A percentile compares a stretch with the other conserved stretches of the same genome.
Conservation (phyloP, 2,329 filamentous ascomycete genomes). For the Purpureocillium lavendulum region DNA sequence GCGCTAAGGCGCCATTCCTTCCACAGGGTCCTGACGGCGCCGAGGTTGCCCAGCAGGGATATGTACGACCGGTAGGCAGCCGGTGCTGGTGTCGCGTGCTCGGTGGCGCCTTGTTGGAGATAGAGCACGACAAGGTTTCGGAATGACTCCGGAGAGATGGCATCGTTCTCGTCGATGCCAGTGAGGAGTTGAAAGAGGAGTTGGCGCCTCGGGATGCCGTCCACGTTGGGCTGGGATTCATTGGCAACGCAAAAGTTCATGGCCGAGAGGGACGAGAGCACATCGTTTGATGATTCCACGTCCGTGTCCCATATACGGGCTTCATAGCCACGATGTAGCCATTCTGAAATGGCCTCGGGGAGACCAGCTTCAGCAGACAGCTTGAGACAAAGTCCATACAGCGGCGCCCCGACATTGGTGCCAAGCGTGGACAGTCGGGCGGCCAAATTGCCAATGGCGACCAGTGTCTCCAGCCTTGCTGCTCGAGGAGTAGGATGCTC, state of each 20-base stretch:
- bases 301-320: conserved; percentile 7
- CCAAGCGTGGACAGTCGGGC: conserved; percentile 19
- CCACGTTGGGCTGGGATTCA: neutral
- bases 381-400: conserved; percentile 21
- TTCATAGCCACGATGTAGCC: conserved; percentile 15
- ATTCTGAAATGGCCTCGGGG: conserved; percentile 13
- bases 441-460: conserved; percentile 32
- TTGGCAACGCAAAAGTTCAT: conserved; percentile 5
- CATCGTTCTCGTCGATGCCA: conserved; percentile 14
- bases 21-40: conserved; percentile 20
- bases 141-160: conserved; percentile 14
- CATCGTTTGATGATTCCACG: conserved; percentile 10
- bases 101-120: conserved; percentile 3
- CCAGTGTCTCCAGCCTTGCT: conserved; percentile 15
- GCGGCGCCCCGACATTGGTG: conserved; percentile 13
- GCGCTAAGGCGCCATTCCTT: conserved; percentile 17
- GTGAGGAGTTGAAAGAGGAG: conserved; percentile 19
- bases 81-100: conserved; percentile 2
- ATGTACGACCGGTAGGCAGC: conserved; percentile 18
- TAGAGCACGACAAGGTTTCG: conserved; percentile 12
- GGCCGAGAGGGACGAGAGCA: conserved; percentile 11
- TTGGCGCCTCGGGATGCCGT: conserved; percentile 10
- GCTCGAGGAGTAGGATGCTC: conserved; percentile 2
- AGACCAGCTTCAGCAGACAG: conserved; percentile 19
- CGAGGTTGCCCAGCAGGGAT: conserved; percentile 18